Evolutionary conservation across 2,329 filamentous ascomycete genomes (phyloP).

Genomic region (Xylaria polymorpha): DNA sequence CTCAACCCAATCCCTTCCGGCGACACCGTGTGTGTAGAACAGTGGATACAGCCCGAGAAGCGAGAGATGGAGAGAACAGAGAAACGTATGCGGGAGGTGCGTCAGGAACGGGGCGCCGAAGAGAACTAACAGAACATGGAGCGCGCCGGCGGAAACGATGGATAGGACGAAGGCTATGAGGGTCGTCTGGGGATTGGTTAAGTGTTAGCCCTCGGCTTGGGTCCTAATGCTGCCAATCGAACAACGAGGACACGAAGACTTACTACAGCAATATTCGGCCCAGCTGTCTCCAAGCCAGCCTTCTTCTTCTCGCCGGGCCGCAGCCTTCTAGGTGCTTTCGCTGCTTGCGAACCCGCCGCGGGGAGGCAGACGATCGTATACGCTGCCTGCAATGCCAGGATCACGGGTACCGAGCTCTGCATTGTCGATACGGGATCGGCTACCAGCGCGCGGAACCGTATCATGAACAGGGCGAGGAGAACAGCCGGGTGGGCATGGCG

Average conservation of each 20-base stretch:
- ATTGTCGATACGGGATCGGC: slow-evolving; percentile 75
- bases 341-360: slow-evolving; percentile 62
- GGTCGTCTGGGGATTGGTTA: slow-evolving; percentile 67
- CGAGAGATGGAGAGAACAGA: slow-evolving; percentile 84
- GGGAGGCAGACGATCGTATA: slow-evolving; percentile 75
- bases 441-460: slow-evolving; percentile 75
- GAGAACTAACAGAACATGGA: slow-evolving; percentile 77
- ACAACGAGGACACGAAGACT: slow-evolving; percentile 41
- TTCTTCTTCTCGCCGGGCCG: slow-evolving; percentile 68
- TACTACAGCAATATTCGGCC: slow-evolving; percentile 61
- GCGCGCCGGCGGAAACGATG: slow-evolving; percentile 44
- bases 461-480: slow-evolving; percentile 71
- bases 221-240: not conserved
- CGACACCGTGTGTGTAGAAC: slow-evolving; percentile 86
- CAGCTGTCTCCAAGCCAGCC: slow-evolving; percentile 53
- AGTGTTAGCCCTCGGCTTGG: slow-evolving; percentile 21
- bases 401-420: slow-evolving; percentile 67
- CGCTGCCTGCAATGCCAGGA: slow-evolving; percentile 71
- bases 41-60: slow-evolving; percentile 82
- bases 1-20: slow-evolving; percentile 75
- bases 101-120: slow-evolving; percentile 92
- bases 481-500: slow-evolving; percentile 75
- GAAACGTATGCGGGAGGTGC: slow-evolving; percentile 79
- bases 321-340: slow-evolving; percentile 59
- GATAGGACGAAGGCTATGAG: slow-evolving; percentile 74